phyloP scores from a whole-genome alignment of 495 filamentous ascomycete species.

The Talaromyces stipitatus region DNA sequence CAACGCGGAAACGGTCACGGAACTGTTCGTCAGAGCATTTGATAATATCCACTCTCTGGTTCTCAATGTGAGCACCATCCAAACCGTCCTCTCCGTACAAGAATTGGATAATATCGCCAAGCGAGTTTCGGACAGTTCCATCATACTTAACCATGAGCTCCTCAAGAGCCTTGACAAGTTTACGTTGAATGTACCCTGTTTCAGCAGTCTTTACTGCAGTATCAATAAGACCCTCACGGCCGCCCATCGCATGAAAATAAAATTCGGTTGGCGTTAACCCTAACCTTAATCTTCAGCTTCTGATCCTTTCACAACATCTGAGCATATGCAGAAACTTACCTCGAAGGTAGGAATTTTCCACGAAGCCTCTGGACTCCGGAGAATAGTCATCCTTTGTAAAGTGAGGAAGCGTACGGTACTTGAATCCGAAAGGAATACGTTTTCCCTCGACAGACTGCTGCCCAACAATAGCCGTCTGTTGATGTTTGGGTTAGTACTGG shows the following conservation, averaged over 20 bases:
- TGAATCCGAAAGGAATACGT: constrained; percentile 99
- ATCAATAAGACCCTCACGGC: constrained; percentile 99
- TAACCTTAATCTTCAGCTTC: no score
- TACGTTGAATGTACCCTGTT: constrained; percentile 97
- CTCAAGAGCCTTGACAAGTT: constrained; percentile 95
- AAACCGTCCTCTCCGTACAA: constrained; percentile 96
- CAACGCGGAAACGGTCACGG: constrained; percentile 73
- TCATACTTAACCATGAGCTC: constrained; percentile 98
- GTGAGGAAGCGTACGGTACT: constrained; percentile 93
- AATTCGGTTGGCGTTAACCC: constrained; percentile 94
- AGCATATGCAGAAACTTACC: no score
- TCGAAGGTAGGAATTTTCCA: constrained; percentile 97
- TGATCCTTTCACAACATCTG: no score
- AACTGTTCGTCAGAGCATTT: constrained; percentile 65
- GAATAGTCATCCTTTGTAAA: constrained; percentile 99
- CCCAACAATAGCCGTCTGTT: constrained; percentile 89
- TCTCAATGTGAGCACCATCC: constrained; percentile 84
- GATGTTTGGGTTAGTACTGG: no score
- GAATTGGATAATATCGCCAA: constrained; percentile 96
- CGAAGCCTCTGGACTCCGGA: constrained; percentile 92
- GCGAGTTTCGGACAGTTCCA: constrained; percentile 91
- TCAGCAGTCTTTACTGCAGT: constrained; percentile 99
- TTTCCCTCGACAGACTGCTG: constrained; percentile 98
- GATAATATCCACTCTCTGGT: constrained; percentile 82
- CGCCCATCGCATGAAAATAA: constrained; percentile 99